A percentile compares a stretch with the other conserved stretches of the same genome.
These are phyloP conservation scores for Lepidium didymum DNA, from an alignment of 345 rosid species.

Conservation along the genomic window DNA sequence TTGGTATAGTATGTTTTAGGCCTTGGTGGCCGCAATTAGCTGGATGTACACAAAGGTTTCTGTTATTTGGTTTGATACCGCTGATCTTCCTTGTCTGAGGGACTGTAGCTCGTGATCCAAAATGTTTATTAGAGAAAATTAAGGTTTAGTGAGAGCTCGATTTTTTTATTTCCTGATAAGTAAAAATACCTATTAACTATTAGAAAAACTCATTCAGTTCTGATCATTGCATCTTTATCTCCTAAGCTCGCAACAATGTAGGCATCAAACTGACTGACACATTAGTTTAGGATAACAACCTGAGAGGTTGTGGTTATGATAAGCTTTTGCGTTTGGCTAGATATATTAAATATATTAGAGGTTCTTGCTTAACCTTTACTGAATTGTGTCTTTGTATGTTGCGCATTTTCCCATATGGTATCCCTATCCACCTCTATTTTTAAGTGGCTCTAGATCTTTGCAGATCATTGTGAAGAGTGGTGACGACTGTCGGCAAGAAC, in stretches of 20 bases:
- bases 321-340: background rate
- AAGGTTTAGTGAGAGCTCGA: background rate
- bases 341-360: no score
- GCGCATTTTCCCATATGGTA: slow-evolving; percentile 1
- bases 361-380: background rate
- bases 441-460: slow-evolving; percentile 18
- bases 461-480: slow-evolving; percentile 94
- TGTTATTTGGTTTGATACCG: background rate
- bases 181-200: background rate
- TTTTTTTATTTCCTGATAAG: background rate
- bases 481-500: slow-evolving; percentile 99
- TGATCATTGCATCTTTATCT: background rate
- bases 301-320: background rate
- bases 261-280: background rate
- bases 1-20: background rate
- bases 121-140: background rate
- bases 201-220: background rate
- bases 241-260: background rate
- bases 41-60: background rate
- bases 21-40: background rate
- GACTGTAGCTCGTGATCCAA: background rate
- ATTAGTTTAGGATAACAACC: background rate
- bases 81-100: background rate
- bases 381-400: slow-evolving; percentile 12
- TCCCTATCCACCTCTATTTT: slow-evolving; percentile 7